Evolutionary conservation across 345 rosid species (phyloP).

Genomic region (Boechera stricta): DNA sequence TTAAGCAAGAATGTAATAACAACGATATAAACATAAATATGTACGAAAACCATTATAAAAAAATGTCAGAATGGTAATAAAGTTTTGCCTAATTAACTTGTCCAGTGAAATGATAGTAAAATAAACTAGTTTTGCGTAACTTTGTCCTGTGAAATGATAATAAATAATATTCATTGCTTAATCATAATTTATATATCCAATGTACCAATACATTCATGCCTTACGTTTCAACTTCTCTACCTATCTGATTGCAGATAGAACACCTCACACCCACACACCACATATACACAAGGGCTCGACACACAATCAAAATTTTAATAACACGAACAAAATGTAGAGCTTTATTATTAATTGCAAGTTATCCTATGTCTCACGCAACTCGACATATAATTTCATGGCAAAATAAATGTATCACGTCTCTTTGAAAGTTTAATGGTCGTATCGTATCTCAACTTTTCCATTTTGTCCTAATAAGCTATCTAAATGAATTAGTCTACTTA

Average conservation of each 20-base stretch:
- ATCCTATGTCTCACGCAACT: slow-evolving; percentile 34
- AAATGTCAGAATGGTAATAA: background rate
- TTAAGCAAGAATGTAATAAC: background rate
- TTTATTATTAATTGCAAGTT: slow-evolving; percentile 22
- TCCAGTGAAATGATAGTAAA: background rate
- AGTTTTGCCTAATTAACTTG: too few species aligned
- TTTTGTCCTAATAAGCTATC: slow-evolving; percentile 18
- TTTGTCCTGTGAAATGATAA: slow-evolving; percentile 17
- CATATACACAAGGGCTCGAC: background rate
- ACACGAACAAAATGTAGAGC: background rate
- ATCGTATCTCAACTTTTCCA: background rate
- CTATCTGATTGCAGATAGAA: slow-evolving; percentile 36
- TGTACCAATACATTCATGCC: slow-evolving; percentile 24
- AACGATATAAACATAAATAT: background rate
- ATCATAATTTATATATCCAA: background rate
- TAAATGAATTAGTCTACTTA: slow-evolving; percentile 21
- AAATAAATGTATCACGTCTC: slow-evolving; percentile 35
- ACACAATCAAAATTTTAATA: slow-evolving; percentile 23
- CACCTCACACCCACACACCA: slow-evolving; percentile 34
- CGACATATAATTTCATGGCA: slow-evolving; percentile 19
- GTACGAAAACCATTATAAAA: background rate
- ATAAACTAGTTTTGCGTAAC: slow-evolving; percentile 11
- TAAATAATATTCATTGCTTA: slow-evolving; percentile 4
- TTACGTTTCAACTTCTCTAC: slow-evolving; percentile 46
- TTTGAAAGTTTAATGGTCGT: slow-evolving; percentile 40